Evolutionary conservation across 331 rosid species (phyloP).

Genomic region (Pyracantha coccinea): DNA sequence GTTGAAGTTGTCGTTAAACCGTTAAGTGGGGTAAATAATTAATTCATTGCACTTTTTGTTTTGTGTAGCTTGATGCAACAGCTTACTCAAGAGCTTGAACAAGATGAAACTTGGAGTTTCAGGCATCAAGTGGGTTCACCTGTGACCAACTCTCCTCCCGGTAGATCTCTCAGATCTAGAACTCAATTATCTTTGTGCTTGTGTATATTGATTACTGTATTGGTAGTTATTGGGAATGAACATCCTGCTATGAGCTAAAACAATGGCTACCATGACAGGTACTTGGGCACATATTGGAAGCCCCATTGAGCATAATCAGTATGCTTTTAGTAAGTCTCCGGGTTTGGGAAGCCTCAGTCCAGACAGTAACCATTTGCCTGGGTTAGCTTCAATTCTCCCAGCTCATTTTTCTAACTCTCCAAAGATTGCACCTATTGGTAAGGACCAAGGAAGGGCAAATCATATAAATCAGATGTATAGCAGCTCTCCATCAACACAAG

Average conservation of each 20-base stretch:
- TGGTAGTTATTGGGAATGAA: conserved; percentile 9
- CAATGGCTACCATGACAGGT: conserved; percentile 37
- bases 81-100: conserved; percentile 82
- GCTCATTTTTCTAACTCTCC: conserved; percentile 54
- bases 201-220: background rate
- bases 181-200: background rate
- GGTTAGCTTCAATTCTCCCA: conserved; percentile 81
- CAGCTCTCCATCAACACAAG: conserved; percentile 43
- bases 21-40: background rate
- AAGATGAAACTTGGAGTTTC: conserved; percentile 64
- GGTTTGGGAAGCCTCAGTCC: conserved; percentile 64
- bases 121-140: conserved; percentile 82
- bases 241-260: conserved; percentile 8
- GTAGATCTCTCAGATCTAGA: conserved; percentile 29
- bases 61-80: conserved; percentile 77
- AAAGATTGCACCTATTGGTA: conserved; percentile 90
- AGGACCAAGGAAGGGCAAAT: conserved; percentile 68
- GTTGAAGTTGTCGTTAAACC: background rate
- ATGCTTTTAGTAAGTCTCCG: conserved; percentile 61
- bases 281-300: conserved; percentile 76
- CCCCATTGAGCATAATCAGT: conserved; percentile 68
- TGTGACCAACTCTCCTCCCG: conserved; percentile 79
- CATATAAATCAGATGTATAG: conserved; percentile 37
- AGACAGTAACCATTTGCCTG: conserved; percentile 59
- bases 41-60: background rate